phyloP scores from a whole-genome alignment of 1,139 yeast species.

The Blastobotrys proliferans region DNA sequence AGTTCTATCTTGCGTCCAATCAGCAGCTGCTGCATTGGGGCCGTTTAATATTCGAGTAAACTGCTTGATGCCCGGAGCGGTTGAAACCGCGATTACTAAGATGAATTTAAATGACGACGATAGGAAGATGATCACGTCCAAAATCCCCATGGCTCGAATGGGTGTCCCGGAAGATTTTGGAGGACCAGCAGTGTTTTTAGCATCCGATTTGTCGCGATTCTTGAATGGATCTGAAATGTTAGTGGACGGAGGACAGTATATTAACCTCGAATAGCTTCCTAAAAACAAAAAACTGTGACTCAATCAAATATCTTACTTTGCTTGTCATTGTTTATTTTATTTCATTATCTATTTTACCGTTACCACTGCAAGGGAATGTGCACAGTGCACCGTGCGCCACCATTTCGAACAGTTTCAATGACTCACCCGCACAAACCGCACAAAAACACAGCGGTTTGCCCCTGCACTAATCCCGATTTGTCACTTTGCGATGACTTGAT shows the following conservation, averaged over 20 bases:
- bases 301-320: too few species aligned
- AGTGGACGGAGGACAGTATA: constrained; percentile 48
- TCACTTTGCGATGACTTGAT: too few species aligned
- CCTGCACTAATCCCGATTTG: too few species aligned
- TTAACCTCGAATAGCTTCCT: constrained; percentile 38
- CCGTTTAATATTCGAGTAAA: constrained; percentile 32
- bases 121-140: constrained; percentile 30
- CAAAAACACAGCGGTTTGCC: too few species aligned
- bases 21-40: constrained; percentile 44
- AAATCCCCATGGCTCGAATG: constrained; percentile 46
- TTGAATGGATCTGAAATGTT: constrained; percentile 44
- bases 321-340: too few species aligned
- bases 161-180: constrained; percentile 45
- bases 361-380: too few species aligned
- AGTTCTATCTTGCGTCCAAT: constrained; percentile 43
- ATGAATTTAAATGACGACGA: constrained; percentile 42
- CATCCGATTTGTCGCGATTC: constrained; percentile 43
- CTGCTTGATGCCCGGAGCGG: constrained; percentile 45
- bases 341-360: too few species aligned
- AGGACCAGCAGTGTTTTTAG: constrained; percentile 46
- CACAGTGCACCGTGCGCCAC: too few species aligned
- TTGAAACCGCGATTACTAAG: constrained; percentile 40
- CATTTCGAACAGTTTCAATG: too few species aligned
- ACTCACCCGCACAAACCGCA: too few species aligned
- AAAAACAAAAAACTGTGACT: not conserved